Evolutionary conservation across 164 flowering plant species (phyloP), one percentile per base, ranked within the genome.

Genomic region (Piper betle): DNA sequence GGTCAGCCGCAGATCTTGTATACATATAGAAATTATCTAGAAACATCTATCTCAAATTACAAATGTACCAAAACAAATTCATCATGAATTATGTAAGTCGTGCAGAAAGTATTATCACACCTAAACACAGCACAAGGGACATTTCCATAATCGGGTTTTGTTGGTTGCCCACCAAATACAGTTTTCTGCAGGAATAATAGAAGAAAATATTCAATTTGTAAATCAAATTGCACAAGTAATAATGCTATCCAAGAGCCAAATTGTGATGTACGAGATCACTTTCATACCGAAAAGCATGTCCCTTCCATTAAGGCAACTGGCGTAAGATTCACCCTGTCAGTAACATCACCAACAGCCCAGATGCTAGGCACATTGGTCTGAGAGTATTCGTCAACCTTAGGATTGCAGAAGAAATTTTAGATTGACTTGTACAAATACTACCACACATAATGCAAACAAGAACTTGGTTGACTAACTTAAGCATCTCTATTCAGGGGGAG

Each of bases 321-420:
- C 25, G 96, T 88, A 66, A 88, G 92, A 73, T 88, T 88, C 63
- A 84, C 78, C 20, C 96, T 74, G 69, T 88, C 84, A 57, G 96
- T 88, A 69, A 86, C 99, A 83, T 93, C 99, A 66, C 99, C 99
- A 52, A 93, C 74, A 59, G 99, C 99, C 97, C 96, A 93, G 70
- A 93, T 88, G 73, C 91, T 90, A 37, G 96, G 89, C 64, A 93
- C 62, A 62, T 68, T 88, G 62, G 99, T 86, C 46, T 76, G 77
- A 19, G 99, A 90, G 71, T 77, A 85, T 64, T 84, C 97, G 65
- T 93, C 84, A 5, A 93, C 99, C 99, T 93, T 78, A 6, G 69
- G 15, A 46, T 46, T 42, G 11, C 7, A 42, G 15, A 46, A 46
- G 15, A 46, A 46, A 46, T 6, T 46, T 15, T 10, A 10, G 3